Evolutionary conservation across 768 basidiomycete species (phyloP).

Genomic region (Suillus ampliporus): DNA sequence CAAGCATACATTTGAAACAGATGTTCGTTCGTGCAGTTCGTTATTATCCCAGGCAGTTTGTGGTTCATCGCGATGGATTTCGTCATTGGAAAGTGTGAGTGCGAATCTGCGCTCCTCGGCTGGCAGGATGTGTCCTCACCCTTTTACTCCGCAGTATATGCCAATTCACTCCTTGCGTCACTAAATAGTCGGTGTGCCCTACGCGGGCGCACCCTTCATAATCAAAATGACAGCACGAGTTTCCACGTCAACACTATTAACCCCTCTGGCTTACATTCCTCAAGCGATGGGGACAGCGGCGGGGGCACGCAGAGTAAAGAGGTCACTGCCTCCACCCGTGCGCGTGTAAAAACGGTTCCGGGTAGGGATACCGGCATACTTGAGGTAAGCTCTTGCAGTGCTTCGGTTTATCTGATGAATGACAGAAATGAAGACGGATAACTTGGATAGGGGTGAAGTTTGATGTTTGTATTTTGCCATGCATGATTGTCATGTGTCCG

Average conservation of each 20-base stretch:
- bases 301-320: background rate
- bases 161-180: constrained; percentile 51
- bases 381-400: background rate
- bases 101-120: background rate
- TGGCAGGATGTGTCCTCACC: background rate
- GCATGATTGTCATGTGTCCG: background rate
- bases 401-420: background rate
- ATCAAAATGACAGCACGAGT: constrained; percentile 7
- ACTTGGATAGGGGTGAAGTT: background rate
- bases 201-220: constrained; percentile 21
- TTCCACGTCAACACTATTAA: constrained; percentile 12
- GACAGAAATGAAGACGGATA: background rate
- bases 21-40: constrained; percentile 36
- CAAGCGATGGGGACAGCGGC: constrained; percentile 6
- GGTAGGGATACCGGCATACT: background rate
- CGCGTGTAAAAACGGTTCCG: background rate
- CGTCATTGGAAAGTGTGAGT: constrained; percentile 52
- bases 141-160: constrained; percentile 42
- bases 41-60: constrained; percentile 47
- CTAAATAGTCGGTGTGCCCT: constrained; percentile 47
- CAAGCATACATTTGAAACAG: background rate
- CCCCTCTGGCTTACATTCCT: constrained; percentile 4
- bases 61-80: constrained; percentile 56
- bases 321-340: background rate
- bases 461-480: background rate